Base-by-base conservation (phyloP, 2,329 filamentous ascomycete species). In the Aspergillus sp. region DNA sequence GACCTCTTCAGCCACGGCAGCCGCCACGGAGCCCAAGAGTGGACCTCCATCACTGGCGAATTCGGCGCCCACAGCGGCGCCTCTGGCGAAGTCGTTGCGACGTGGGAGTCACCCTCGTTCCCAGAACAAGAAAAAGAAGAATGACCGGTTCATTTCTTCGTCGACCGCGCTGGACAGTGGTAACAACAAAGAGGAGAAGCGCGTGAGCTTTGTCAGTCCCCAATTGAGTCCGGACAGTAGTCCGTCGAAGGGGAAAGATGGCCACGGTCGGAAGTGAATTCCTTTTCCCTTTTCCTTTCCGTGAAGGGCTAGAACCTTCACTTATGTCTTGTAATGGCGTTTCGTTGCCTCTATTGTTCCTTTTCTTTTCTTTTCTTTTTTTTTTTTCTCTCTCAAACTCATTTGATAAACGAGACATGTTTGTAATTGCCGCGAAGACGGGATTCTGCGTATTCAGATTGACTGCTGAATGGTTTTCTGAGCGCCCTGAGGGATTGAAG, bases 171-270 rank as follows among this genome's bases (percentile, higher is more conserved):
- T 65, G 44, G 60, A 59, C 12, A 59, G 60, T 30, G 53, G 58
- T 38, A 30, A 30, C 25, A 30, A 30, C 25, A 60, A 61, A 45
- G 64, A 70, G 22, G 64, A 66, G 49, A 65, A 64, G 48, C 69
- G 60, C 7, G 65, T 67, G 42, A 65, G 60, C 51, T 71, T 71
- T 50, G 60, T 62, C 20, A 65, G 58, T 48, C 62, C 68, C 7
- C 59, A 59, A 20, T 55, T 63, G n/a, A 64, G 62, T 37, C 62
- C 68, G 7, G 60, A 59, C 23, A 55, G 62, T 12, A 64, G 62
- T 37, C 52, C 61, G 2, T 51, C 51, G 13, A 62, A 65, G 41
- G 37, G 55, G 10, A 64, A 63, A 47, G 61, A 62, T 45, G 54
- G 60, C 13, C 45, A 53, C 37, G 53, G 53, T 41, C 58, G 51